Evolutionary conservation across 2,329 filamentous ascomycete species (phyloP).

Genomic region (Zasmidium angulare): DNA sequence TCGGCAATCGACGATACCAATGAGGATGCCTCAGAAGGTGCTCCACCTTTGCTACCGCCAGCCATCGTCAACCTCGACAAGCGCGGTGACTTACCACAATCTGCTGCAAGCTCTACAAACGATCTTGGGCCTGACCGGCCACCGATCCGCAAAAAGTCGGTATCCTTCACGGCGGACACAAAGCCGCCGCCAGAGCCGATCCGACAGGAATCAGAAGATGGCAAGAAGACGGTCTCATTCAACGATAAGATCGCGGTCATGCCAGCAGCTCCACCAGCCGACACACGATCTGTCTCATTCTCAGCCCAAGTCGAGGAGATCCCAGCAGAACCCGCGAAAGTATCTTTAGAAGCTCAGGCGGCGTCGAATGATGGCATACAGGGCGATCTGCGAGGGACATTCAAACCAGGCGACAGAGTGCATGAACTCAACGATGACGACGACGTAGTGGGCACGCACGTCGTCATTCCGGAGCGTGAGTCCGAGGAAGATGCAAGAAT

Average conservation of each 20-base stretch:
- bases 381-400: conserved; percentile 28
- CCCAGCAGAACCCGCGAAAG: conserved; percentile 20
- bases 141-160: conserved; percentile 51
- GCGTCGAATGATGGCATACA: conserved; percentile 18
- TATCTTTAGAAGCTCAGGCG: not conserved
- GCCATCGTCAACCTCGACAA: conserved; percentile 18
- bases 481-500: conserved; percentile 75
- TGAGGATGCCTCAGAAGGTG: conserved; percentile 3
- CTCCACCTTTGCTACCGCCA: conserved; percentile 8
- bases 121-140: conserved; percentile 17
- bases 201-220: conserved; percentile 32
- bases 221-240: conserved; percentile 36
- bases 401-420: conserved; percentile 41
- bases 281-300: conserved; percentile 34
- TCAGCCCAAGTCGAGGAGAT: conserved; percentile 35
- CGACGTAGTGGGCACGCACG: conserved; percentile 40
- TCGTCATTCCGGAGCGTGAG: conserved; percentile 71
- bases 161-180: conserved; percentile 63
- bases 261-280: conserved; percentile 34
- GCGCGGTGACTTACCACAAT: conserved; percentile 1
- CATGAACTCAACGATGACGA: conserved; percentile 46
- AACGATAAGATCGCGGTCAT: conserved; percentile 37
- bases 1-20: conserved; percentile 4
- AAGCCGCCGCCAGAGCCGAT: conserved; percentile 46
- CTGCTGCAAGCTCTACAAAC: not conserved